Evolutionary conservation across 2,329 filamentous ascomycete species (phyloP).

Genomic region (Aaosphaeria pasadenensis): DNA sequence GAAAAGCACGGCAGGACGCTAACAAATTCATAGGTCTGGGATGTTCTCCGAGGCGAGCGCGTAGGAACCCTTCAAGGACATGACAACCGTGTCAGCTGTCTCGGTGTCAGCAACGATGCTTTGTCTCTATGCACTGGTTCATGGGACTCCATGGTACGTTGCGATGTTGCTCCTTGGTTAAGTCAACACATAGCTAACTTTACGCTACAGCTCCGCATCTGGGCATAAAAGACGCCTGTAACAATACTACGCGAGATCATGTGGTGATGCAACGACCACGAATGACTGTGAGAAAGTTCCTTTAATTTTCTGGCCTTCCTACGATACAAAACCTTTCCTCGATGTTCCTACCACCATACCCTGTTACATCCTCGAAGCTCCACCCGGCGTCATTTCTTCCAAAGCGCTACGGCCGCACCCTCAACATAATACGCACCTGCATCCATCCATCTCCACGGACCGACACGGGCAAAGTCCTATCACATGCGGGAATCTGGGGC

Average conservation of each 20-base stretch:
- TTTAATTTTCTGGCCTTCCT: conserved; percentile 19
- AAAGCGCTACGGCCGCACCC: conserved; percentile 13
- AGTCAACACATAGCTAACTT: conserved; percentile 18
- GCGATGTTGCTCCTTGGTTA: conserved; percentile 2
- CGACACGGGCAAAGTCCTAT: conserved; percentile 24
- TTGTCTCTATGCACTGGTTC: conserved; percentile 99
- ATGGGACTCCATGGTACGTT: conserved; percentile 95
- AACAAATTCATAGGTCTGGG: conserved; percentile 75
- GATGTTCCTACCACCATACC: conserved; percentile 21
- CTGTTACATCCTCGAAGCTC: conserved; percentile 14
- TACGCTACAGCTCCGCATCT: conserved; percentile 47
- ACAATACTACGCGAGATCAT: conserved; percentile 9
- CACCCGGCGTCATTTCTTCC: conserved; percentile 8
- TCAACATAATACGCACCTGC: conserved; percentile 28
- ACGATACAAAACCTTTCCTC: conserved; percentile 21
- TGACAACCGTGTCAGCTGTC: conserved; percentile 97
- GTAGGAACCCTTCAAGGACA: conserved; percentile 95
- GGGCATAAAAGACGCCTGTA: conserved; percentile 41
- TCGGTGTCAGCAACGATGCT: conserved; percentile 97
- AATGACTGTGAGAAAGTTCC: conserved; percentile 28
- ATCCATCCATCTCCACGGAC: neutral
- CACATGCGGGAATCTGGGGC: conserved; percentile 24
- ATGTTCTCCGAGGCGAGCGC: conserved; percentile 93
- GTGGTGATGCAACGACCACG: conserved; percentile 29
- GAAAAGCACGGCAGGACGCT: conserved; percentile 4